Conservation (phyloP, 1,284 basidiomycete species). For the Ceratobasidium sp. region DNA sequence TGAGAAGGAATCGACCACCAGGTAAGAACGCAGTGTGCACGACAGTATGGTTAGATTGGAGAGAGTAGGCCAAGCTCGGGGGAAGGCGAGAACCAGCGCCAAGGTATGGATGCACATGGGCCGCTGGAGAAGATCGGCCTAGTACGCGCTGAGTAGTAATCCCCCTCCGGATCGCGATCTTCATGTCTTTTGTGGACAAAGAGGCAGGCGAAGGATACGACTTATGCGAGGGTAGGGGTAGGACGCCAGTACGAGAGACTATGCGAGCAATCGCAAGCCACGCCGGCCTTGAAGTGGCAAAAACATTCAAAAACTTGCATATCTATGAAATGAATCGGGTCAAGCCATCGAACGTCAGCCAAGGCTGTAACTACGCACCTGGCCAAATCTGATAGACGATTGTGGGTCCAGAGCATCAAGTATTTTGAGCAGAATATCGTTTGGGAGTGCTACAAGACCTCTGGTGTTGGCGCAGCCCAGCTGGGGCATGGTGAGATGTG, state of each 20-base stretch:
- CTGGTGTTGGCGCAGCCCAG: slow-evolving; percentile 9
- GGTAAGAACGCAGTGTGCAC: slow-evolving; percentile 45
- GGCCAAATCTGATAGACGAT: slow-evolving; percentile 21
- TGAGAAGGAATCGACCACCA: slow-evolving; percentile 45
- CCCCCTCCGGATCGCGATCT: slow-evolving; percentile 37
- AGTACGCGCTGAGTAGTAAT: slow-evolving; percentile 32
- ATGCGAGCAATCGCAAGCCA: slow-evolving; percentile 42
- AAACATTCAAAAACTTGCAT: slow-evolving; percentile 37
- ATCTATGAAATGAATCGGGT: slow-evolving; percentile 33
- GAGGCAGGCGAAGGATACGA: slow-evolving; percentile 35
- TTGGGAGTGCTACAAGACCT: slow-evolving; percentile 42
- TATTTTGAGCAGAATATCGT: slow-evolving; percentile 43
- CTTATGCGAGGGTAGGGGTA: slow-evolving; percentile 38
- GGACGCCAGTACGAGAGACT: slow-evolving; percentile 25
- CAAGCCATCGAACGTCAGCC: background rate
- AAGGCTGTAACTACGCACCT: slow-evolving; percentile 2
- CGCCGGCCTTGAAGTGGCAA: slow-evolving; percentile 40
- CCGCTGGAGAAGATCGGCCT: slow-evolving; percentile 43
- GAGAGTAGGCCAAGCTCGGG: slow-evolving; percentile 36
- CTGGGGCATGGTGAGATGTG: too few relatives aligned
- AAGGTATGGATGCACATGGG: slow-evolving; percentile 45
- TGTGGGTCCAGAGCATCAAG: slow-evolving; percentile 35
- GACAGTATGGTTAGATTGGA: slow-evolving; percentile 37
- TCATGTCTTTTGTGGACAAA: slow-evolving; percentile 35
- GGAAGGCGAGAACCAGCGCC: slow-evolving; percentile 34